These are phyloP conservation scores for Gelatoporia subvermispora DNA, from an alignment of 768 basidiomycete species.

Conservation along the genomic window DNA sequence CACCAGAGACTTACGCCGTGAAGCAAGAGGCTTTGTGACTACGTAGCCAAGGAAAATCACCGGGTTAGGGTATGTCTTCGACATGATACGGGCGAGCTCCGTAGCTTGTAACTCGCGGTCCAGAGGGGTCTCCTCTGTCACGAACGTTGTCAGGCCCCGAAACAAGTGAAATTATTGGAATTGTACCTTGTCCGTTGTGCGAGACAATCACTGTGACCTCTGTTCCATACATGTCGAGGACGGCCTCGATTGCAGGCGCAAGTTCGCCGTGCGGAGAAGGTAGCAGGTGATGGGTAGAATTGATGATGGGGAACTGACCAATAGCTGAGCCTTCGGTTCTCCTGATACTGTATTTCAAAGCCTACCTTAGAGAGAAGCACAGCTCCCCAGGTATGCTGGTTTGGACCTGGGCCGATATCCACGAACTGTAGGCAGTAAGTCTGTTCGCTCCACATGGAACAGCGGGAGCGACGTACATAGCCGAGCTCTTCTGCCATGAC, in stretches of 20 bases:
- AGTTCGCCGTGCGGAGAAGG: slow-evolving; percentile 85
- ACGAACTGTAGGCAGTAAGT: slow-evolving; percentile 51
- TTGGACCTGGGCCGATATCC: slow-evolving; percentile 85
- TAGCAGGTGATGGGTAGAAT: slow-evolving; percentile 79
- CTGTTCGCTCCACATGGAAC: neutral
- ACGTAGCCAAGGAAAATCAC: slow-evolving; percentile 82
- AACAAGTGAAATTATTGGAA: neutral
- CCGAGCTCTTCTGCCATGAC: slow-evolving; percentile 73
- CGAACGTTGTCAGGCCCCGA: neutral
- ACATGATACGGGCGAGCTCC: slow-evolving; percentile 78
- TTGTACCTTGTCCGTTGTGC: slow-evolving; percentile 84
- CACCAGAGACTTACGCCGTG: slow-evolving; percentile 45
- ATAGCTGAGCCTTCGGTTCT: neutral
- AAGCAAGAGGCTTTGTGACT: slow-evolving; percentile 61
- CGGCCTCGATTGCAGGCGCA: slow-evolving; percentile 85
- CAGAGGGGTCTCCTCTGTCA: slow-evolving; percentile 78
- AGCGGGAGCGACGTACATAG: slow-evolving; percentile 48
- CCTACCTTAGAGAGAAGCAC: slow-evolving; percentile 71
- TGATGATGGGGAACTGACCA: slow-evolving; percentile 78
- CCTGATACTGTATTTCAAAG: neutral
- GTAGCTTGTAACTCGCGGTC: slow-evolving; percentile 83
- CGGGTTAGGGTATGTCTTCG: slow-evolving; percentile 61
- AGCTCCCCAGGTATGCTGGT: slow-evolving; percentile 88
- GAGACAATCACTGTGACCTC: slow-evolving; percentile 79
- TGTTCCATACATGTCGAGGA: slow-evolving; percentile 74